A percentile compares a stretch with the other conserved stretches of the same genome.
phyloP scores from a whole-genome alignment of 208 protist species.

The Crithidia acanthocephali region DNA sequence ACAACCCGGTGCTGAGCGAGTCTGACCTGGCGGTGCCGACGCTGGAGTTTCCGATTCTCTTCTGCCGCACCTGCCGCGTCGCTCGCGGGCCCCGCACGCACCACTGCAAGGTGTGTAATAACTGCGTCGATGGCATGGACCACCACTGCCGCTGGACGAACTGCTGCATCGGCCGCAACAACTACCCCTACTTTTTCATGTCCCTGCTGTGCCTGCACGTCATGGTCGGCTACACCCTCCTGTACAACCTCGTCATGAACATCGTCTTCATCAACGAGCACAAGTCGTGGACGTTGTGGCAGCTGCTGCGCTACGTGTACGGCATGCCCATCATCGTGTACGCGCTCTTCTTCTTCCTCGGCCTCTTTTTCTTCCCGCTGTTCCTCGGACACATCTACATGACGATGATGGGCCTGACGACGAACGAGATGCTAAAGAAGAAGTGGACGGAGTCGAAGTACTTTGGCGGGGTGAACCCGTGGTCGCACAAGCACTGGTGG shows the following conservation, averaged over 20 bases:
- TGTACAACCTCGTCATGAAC: constrained; percentile 38
- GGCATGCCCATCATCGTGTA: constrained; percentile 48
- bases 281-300: constrained; percentile 23
- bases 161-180: constrained; percentile 63
- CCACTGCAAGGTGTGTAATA: constrained; percentile 66
- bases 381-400: constrained; percentile 46
- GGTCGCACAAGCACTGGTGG: constrained; percentile 42
- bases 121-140: constrained; percentile 68
- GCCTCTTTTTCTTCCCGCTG: constrained; percentile 49
- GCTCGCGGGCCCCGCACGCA: constrained; percentile 58
- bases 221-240: constrained; percentile 39
- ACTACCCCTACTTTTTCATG: constrained; percentile 64
- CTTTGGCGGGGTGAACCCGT: constrained; percentile 56
- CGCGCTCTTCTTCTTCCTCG: constrained; percentile 36
- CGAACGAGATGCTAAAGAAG: constrained; percentile 46
- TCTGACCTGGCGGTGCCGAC: constrained; percentile 35
- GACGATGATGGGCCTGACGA: constrained; percentile 44
- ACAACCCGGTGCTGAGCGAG: constrained; percentile 36
- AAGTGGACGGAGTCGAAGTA: constrained; percentile 33
- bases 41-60: constrained; percentile 49
- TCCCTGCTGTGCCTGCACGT: constrained; percentile 46
- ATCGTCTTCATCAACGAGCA: constrained; percentile 33
- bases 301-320: constrained; percentile 27
- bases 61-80: constrained; percentile 58
- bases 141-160: constrained; percentile 77